Evolutionary conservation across 2,329 filamentous ascomycete genomes (phyloP).

Genomic region (Dothistroma septosporum): DNA sequence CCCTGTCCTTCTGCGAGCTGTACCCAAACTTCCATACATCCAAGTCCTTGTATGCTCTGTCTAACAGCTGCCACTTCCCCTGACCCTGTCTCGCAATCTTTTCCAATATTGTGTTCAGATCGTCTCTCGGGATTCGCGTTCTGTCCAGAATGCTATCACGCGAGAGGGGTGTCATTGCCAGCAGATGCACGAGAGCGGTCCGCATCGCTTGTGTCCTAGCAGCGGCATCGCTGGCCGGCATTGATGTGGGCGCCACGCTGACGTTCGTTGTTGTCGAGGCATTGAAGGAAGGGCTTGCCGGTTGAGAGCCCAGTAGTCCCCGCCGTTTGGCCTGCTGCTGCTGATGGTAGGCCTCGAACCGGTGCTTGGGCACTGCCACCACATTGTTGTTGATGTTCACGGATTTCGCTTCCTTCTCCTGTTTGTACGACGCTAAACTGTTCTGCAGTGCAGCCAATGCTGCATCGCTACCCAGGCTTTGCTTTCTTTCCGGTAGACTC

Average conservation of each 20-base stretch:
- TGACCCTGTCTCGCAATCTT: slow-evolving; percentile 52
- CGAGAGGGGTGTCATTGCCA: slow-evolving; percentile 51
- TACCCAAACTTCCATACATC: slow-evolving; percentile 61
- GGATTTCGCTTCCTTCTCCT: slow-evolving; percentile 57
- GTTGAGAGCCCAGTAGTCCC: slow-evolving; percentile 31
- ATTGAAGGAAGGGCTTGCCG: slow-evolving; percentile 39
- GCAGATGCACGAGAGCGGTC: slow-evolving; percentile 48
- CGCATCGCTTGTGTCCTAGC: slow-evolving; percentile 42
- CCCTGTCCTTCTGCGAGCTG: slow-evolving; percentile 51
- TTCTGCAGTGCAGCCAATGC: slow-evolving; percentile 57
- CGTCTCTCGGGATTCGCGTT: slow-evolving; percentile 47
- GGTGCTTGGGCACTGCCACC: slow-evolving; percentile 34
- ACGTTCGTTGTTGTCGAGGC: slow-evolving; percentile 33
- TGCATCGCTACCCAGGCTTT: slow-evolving; percentile 54
- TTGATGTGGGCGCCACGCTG: slow-evolving; percentile 38
- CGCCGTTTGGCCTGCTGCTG: slow-evolving; percentile 23
- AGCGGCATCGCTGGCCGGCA: slow-evolving; percentile 34
- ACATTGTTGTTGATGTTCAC: slow-evolving; percentile 34
- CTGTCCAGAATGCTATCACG: slow-evolving; percentile 45
- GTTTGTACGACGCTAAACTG: slow-evolving; percentile 55
- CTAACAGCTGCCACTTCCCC: slow-evolving; percentile 52
- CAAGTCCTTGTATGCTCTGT: slow-evolving; percentile 58
- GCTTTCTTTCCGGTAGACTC: slow-evolving; percentile 46
- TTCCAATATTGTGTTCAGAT: slow-evolving; percentile 44
- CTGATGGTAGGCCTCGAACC: slow-evolving; percentile 31